Base-by-base conservation (phyloP, 371 early-diverging fungal species). In the Funneliformis caledonium region DNA sequence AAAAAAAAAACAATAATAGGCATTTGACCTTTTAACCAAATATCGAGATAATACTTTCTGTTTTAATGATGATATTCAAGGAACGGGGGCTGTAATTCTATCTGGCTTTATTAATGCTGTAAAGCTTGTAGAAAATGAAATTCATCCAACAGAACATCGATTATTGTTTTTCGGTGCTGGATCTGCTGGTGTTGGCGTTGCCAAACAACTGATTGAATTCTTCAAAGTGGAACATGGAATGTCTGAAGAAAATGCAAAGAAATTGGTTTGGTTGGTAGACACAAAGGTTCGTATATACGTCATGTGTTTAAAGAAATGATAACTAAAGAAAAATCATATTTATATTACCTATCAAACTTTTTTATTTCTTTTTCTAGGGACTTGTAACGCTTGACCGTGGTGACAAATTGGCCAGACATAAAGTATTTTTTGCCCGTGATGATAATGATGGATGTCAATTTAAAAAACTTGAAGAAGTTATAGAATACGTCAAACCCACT, bases 1-100 rank as follows among this genome's bases (percentile, higher is more conserved):
- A 43, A 43, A 37, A 37, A 37, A 37, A 37, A 37, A 37, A 2
- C 37, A 37, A 37, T 60, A 67, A 7, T 83, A 82, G 83, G 95
- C 95, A 2, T 94, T 94, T 85, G 94, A 90, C 2, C 82, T 95
- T 14, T 82, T 94, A 8, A 86, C 90, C 42, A 86, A 89, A 76
- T 92, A 95, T 85, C 91, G 93, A 77, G 72, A 93, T 62, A 86
- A 89, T 31, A 88, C 86, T 42, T 87, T 91, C 72, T 92, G 90
- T 83, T 95, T 95, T 84, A 96, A 96, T 82, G 96, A 90, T 84
- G 88, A 91, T 83, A 90, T 94, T 82, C 93, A 93, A 83, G 97
- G 97, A 73, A 97, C 97, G 11, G 97, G 97, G 50, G 95, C 95
- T 64, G 97, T 97, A 37, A 94, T 97, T 83, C 88, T 97, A 22